phyloP scores from a whole-genome alignment of 2,329 filamentous ascomycete species.

The Graphilbum ipis-grandicollis region DNA sequence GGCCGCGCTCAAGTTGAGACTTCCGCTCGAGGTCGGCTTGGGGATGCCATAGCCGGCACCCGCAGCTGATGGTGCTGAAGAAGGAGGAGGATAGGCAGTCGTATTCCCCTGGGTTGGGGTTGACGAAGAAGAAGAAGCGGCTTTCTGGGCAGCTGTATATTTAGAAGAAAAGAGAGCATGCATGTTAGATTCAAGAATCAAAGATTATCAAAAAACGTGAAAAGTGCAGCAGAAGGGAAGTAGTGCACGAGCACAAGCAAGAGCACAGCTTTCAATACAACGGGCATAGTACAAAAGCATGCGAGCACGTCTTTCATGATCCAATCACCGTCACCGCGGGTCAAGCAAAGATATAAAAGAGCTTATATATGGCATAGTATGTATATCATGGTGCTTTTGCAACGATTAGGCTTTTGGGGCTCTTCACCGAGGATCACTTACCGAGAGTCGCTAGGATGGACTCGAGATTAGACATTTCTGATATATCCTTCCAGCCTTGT shows the following conservation, averaged over 20 bases:
- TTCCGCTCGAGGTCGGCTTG: slow-evolving; percentile 56
- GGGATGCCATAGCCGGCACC: slow-evolving; percentile 1
- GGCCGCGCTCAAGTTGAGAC: slow-evolving; percentile 53
- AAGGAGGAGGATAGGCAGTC: slow-evolving; percentile 6
- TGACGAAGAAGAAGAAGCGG: slow-evolving; percentile 1
- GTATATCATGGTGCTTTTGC: no score
- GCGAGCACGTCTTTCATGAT: slow-evolving; percentile 1
- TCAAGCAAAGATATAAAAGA: no score
- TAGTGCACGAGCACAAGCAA: no score
- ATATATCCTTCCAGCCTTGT: no score
- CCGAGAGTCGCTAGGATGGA: slow-evolving; percentile 12
- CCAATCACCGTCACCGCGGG: no score
- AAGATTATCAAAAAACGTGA: background rate
- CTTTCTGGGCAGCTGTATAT: slow-evolving; percentile 11
- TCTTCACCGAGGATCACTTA: slow-evolving; percentile 4
- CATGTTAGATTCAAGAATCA: slow-evolving; percentile 6
- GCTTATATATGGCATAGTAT: no score
- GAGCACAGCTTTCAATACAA: no score
- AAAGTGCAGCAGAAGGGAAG: background rate
- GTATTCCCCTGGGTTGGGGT: slow-evolving; percentile 6
- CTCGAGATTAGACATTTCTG: slow-evolving; percentile 10
- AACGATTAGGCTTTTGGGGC: no score
- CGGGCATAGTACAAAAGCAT: no score
- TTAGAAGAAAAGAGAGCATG: background rate
- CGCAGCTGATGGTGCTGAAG: slow-evolving; percentile 7